Base-by-base conservation (phyloP, 345 rosid species). In the Abelmoschus esculentus region DNA sequence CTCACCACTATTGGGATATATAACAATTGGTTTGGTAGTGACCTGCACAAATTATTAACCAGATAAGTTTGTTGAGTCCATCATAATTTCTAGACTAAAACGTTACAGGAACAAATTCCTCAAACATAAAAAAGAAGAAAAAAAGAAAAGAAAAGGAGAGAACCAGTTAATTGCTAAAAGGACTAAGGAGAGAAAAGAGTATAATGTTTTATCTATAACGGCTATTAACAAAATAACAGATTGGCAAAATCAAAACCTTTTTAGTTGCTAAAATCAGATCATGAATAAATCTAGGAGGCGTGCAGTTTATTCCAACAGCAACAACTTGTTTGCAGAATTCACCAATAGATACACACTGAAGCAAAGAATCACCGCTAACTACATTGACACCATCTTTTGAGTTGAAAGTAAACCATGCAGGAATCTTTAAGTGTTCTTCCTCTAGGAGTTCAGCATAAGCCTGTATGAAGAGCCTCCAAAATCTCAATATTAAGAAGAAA, bases 1-100 rank as follows among this genome's bases (percentile, higher is more conserved):
- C 72, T 86, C 96, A 4, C 96, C 93, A 66, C 96, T 88, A 78
- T 88, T 90, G 69, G 96, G 90, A 72, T 88, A 90, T 76, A 85
- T 77, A 46, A 86, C 78, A 61, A 90, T 82, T 0, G 93, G 96
- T 82, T 90, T 90, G 76, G 78, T 76, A 5, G 88, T 85, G 78
- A 83, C 93, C 93, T 90, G 82, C 19, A 76, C 80, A 38, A 62
- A 70, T 10, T 31, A 28, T 42, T n/a, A 70, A 22, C 34, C 34
- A 57, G n/a, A 55, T 22, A 70, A 57, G 53, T 22, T 42, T n/a
- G 18, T 36, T 11, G 55, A 65, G 47, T 40, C 38, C 38, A 13
- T 26, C 36, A 46, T 42, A 64, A 42, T 44, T 44, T 64, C 18
- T 22, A 22, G 18, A 19, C 34, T 63, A 19, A 50, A 40, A 22